These are phyloP conservation scores for Lipomyces sp. DNA, from an alignment of 805 yeast genomes.

Conservation along the genomic window DNA sequence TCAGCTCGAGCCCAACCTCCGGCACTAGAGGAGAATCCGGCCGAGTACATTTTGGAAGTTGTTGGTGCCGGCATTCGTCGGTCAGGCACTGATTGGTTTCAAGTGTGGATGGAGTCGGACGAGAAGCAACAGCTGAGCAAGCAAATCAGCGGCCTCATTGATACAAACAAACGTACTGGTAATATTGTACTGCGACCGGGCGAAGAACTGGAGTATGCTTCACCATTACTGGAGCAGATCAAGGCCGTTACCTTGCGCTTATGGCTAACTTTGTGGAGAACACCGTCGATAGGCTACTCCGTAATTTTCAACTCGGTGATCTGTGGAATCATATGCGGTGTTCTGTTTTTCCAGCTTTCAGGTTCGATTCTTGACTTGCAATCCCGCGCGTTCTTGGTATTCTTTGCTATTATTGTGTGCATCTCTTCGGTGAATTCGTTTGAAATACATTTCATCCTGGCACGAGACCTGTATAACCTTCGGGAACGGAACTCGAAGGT, in stretches of 20 bases:
- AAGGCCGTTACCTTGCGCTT: constrained; percentile 58
- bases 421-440: constrained; percentile 16
- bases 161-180: constrained; percentile 39
- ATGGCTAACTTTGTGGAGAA: constrained; percentile 62
- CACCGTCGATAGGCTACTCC: constrained; percentile 45
- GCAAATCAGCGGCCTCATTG: constrained; percentile 64
- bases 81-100: constrained; percentile 45
- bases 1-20: constrained; percentile 55
- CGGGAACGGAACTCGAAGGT: constrained; percentile 75
- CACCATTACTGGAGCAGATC: constrained; percentile 49
- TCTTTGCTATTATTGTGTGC: constrained; percentile 11
- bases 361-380: constrained; percentile 65
- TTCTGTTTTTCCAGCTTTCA: constrained; percentile 59
- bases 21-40: constrained; percentile 66
- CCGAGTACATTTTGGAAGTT: constrained; percentile 75
- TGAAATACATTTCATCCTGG: constrained; percentile 55
- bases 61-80: constrained; percentile 47
- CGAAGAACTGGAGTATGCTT: constrained; percentile 15
- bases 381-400: constrained; percentile 58
- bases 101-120: constrained; percentile 88
- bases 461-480: constrained; percentile 68
- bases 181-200: neutral
- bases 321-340: constrained; percentile 46
- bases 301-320: constrained; percentile 10
- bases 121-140: constrained; percentile 51